These are phyloP conservation scores for Coemansia brasiliensis DNA, from an alignment of 192 early-diverging fungal genomes.

Conservation along the genomic window DNA sequence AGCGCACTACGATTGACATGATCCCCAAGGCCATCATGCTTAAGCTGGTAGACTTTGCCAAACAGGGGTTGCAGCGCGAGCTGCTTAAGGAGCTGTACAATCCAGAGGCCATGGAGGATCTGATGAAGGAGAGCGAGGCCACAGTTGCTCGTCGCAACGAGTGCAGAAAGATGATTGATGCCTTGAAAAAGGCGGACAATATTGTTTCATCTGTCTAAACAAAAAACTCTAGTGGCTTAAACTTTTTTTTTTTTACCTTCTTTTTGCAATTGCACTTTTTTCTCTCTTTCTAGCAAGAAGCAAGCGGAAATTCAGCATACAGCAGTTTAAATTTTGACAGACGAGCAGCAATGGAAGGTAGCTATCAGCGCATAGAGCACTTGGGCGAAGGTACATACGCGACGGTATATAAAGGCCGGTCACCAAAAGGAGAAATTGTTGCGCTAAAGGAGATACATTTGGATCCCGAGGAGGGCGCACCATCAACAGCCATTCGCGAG, in stretches of 20 bases:
- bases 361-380: conserved; percentile 82
- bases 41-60: conserved; percentile 86
- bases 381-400: conserved; percentile 98
- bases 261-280: conserved; percentile 2
- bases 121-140: conserved; percentile 93
- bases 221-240: not conserved
- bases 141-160: conserved; percentile 89
- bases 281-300: no score
- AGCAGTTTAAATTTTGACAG: not conserved
- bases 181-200: conserved; percentile 58
- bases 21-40: conserved; percentile 99
- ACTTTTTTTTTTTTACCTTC: not conserved
- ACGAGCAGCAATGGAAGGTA: conserved; percentile 35
- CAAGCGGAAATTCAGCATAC: not conserved
- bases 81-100: conserved; percentile 96
- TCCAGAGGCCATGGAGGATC: conserved; percentile 87
- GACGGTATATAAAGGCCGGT: conserved; percentile 82
- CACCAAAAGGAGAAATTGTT: conserved; percentile 78
- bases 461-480: conserved; percentile 89
- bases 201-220: conserved; percentile 47
- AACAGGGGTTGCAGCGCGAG: conserved; percentile 94
- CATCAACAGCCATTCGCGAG: conserved; percentile 96
- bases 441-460: conserved; percentile 95
- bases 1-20: conserved; percentile 94
- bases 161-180: conserved; percentile 98